phyloP scores from a whole-genome alignment of 345 rosid species.

The Bruguiera parviflora region DNA sequence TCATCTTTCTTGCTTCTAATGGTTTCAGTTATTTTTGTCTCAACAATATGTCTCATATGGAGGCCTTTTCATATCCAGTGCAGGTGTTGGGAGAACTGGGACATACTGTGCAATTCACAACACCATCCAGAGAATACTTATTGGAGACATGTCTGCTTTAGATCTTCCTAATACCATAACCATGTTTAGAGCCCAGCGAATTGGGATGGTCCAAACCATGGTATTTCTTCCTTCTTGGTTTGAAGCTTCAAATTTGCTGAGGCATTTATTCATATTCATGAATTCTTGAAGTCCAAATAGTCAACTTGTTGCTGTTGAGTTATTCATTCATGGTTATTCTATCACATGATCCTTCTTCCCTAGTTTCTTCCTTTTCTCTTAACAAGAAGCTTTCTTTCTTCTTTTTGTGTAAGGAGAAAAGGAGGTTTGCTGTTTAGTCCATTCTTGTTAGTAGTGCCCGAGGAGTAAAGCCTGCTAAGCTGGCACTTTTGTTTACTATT shows the following conservation, averaged over 20 bases:
- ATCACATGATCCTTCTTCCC: no score
- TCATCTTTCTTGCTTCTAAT: not conserved
- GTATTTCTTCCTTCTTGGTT: constrained; percentile 37
- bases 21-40: not conserved
- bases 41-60: constrained; percentile 22
- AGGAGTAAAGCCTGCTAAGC: not conserved
- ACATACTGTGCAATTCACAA: constrained; percentile 89
- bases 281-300: constrained; percentile 3
- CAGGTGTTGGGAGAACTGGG: constrained; percentile 98
- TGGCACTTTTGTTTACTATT: not conserved
- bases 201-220: constrained; percentile 93
- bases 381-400: no score
- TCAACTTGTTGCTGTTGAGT: not conserved
- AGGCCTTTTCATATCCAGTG: constrained; percentile 48
- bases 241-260: constrained; percentile 8
- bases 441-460: no score
- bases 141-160: constrained; percentile 81
- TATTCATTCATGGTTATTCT: no score
- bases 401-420: no score
- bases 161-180: constrained; percentile 63
- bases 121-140: constrained; percentile 86
- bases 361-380: no score
- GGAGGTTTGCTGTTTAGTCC: no score
- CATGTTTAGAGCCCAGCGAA: constrained; percentile 72
- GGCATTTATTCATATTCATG: not conserved